phyloP scores from a whole-genome alignment of 2,329 filamentous ascomycete genomes.

The Neodidymelliopsis sp. region DNA sequence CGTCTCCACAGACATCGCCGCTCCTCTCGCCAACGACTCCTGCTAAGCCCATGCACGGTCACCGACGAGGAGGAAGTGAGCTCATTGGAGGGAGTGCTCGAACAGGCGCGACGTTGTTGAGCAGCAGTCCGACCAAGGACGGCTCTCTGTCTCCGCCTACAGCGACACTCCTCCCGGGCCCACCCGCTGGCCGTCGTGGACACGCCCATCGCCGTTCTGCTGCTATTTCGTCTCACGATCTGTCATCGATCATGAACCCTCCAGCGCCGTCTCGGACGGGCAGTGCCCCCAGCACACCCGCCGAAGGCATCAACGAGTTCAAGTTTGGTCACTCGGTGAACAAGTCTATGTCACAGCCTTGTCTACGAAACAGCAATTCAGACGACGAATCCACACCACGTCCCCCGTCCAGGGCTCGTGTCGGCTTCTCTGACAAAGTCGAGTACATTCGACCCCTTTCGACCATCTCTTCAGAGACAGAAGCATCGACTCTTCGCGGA shows the following conservation, averaged over 20 bases:
- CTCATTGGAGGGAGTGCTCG: slow-evolving; percentile 77
- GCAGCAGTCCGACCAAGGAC: slow-evolving; percentile 74
- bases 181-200: slow-evolving; percentile 66
- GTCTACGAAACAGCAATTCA: slow-evolving; percentile 35
- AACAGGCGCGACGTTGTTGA: slow-evolving; percentile 63
- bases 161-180: slow-evolving; percentile 57
- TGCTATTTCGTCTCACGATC: slow-evolving; percentile 83
- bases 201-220: slow-evolving; percentile 83
- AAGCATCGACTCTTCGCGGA: slow-evolving; percentile 73
- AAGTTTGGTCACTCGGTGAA: slow-evolving; percentile 46
- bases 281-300: slow-evolving; percentile 71
- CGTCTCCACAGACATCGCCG: slow-evolving; percentile 51
- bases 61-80: slow-evolving; percentile 82
- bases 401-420: slow-evolving; percentile 66
- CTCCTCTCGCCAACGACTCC: slow-evolving; percentile 53
- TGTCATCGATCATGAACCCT: slow-evolving; percentile 72
- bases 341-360: slow-evolving; percentile 51
- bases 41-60: slow-evolving; percentile 63
- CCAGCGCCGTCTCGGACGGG: slow-evolving; percentile 62
- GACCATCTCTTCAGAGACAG: slow-evolving; percentile 82
- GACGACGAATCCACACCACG: slow-evolving; percentile 41
- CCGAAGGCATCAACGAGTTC: slow-evolving; percentile 54
- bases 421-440: slow-evolving; percentile 84
- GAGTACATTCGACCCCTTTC: slow-evolving; percentile 87
- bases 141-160: slow-evolving; percentile 65